These are phyloP conservation scores for Aspergillus vadensis DNA, from an alignment of 2,329 filamentous ascomycete genomes.

Conservation along the genomic window DNA sequence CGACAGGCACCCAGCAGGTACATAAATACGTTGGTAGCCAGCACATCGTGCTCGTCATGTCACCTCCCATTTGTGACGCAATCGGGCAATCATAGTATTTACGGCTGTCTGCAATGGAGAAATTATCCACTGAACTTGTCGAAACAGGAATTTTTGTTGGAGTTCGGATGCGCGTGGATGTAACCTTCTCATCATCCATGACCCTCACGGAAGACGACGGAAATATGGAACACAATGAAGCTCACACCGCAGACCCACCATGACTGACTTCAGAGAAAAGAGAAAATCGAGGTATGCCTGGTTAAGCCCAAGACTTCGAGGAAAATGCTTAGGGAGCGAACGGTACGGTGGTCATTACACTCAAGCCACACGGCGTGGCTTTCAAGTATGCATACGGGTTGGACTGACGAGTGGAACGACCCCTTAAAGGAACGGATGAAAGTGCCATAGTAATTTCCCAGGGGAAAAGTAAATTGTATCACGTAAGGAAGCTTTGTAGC, in stretches of 20 bases:
- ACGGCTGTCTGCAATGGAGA: background rate
- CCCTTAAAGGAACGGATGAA: background rate
- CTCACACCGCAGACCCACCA: background rate
- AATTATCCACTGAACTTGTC: background rate
- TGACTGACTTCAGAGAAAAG: background rate
- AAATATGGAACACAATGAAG: background rate
- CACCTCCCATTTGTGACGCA: slow-evolving; percentile 3
- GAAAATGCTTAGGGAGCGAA: background rate
- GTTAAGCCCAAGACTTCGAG: background rate
- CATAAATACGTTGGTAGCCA: background rate
- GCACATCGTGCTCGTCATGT: background rate
- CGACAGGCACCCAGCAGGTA: background rate
- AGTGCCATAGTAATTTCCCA: background rate
- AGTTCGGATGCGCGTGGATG: background rate
- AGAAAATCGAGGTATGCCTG: background rate
- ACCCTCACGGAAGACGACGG: background rate
- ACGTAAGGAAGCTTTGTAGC: background rate
- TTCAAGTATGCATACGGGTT: background rate
- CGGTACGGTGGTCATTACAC: background rate
- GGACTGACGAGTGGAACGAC: background rate
- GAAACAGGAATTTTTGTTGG: background rate
- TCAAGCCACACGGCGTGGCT: background rate
- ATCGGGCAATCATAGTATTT: background rate
- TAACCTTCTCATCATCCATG: background rate
- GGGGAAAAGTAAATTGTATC: background rate